phyloP scores from a whole-genome alignment of 2,329 filamentous ascomycete genomes.

The Epichloe gansuensis region DNA sequence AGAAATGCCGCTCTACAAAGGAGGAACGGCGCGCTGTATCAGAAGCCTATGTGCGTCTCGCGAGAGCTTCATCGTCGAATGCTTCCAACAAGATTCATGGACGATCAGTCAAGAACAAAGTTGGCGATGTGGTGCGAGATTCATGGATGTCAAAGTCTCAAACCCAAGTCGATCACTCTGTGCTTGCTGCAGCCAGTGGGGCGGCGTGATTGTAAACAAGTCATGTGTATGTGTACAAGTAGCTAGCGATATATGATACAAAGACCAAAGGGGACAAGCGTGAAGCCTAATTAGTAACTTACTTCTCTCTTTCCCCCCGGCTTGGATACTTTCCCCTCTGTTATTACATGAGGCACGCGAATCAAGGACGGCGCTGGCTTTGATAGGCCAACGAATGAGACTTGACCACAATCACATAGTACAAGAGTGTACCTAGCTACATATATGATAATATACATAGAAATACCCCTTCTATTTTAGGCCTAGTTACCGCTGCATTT shows the following conservation, averaged over 20 bases:
- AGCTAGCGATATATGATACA: background rate
- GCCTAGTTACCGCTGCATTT: too few relatives aligned
- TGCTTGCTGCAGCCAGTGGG: background rate
- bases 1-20: conserved; percentile 10
- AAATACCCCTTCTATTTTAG: too few relatives aligned
- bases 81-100: background rate
- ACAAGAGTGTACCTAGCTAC: too few relatives aligned
- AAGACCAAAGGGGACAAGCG: background rate
- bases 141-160: background rate
- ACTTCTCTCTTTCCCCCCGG: too few relatives aligned
- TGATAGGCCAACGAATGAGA: background rate
- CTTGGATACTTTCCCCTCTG: too few relatives aligned
- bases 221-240: conserved; percentile 4
- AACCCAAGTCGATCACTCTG: background rate
- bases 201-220: conserved; percentile 1
- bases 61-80: background rate
- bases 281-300: too few relatives aligned
- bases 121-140: background rate
- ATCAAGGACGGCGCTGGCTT: background rate
- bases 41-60: conserved; percentile 11
- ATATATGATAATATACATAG: too few relatives aligned
- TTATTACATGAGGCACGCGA: too few relatives aligned
- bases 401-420: background rate
- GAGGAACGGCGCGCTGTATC: conserved; percentile 9
- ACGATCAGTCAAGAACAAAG: background rate